phyloP scores from a whole-genome alignment of 257 asterid genomes.

The Misopates orontium region DNA sequence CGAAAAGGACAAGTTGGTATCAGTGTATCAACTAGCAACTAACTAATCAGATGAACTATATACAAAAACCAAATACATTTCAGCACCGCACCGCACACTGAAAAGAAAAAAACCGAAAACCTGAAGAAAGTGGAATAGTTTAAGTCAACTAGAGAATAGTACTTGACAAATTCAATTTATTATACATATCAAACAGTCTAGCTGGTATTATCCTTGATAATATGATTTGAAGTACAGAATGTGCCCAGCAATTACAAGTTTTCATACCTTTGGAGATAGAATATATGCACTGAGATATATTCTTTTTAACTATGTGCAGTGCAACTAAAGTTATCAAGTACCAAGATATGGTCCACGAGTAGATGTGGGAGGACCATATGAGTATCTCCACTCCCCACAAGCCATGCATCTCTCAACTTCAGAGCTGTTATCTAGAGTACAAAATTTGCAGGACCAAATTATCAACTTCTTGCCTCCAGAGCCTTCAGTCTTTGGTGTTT shows the following conservation, averaged over 20 bases:
- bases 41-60: no score
- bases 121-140: no score
- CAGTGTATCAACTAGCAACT: no score
- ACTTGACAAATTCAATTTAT: no score
- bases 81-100: no score
- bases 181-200: neutral
- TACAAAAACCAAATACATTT: no score
- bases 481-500: constrained; percentile 43
- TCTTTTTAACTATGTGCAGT: neutral
- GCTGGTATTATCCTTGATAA: neutral
- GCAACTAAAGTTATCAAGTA: constrained; percentile 33
- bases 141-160: no score
- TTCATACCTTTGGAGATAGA: neutral
- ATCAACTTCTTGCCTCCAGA: constrained; percentile 33
- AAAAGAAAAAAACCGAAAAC: no score
- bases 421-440: constrained; percentile 64
- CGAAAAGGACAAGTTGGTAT: no score
- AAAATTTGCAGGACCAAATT: constrained; percentile 77
- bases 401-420: constrained; percentile 63
- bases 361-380: constrained; percentile 70
- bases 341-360: constrained; percentile 45
- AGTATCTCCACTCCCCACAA: constrained; percentile 90
- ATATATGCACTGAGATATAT: neutral
- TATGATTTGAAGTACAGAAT: neutral
- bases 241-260: neutral